Percentiles rank a stretch among this genome's conserved stretches.
phyloP scores from a whole-genome alignment of 2,329 filamentous ascomycete species.

The Colletotrichum orchidophilum region DNA sequence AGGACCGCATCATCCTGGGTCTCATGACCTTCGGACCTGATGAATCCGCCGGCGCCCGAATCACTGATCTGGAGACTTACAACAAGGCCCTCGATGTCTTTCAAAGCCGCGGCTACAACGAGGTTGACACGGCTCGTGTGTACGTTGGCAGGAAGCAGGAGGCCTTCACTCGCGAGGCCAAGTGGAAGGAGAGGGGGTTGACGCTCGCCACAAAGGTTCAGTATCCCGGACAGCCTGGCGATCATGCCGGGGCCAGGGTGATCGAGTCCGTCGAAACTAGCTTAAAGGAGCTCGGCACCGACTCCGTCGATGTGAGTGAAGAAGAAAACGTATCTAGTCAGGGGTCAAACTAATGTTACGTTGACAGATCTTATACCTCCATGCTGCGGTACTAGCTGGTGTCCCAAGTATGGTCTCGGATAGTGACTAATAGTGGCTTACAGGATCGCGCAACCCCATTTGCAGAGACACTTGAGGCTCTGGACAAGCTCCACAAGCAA shows the following conservation, averaged over 20 bases:
- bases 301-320: conserved; percentile 72
- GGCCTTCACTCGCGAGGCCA: conserved; percentile 77
- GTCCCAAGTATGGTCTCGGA: not conserved
- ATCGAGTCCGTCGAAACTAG: conserved; percentile 72
- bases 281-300: conserved; percentile 75
- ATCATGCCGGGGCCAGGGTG: conserved; percentile 72
- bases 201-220: conserved; percentile 79
- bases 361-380: conserved; percentile 74
- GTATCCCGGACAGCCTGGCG: conserved; percentile 69
- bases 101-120: conserved; percentile 81
- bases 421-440: not conserved
- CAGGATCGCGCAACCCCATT: conserved; percentile 74
- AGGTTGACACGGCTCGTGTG: conserved; percentile 83
- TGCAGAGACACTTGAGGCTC: conserved; percentile 78
- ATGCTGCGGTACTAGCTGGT: conserved; percentile 62
- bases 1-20: conserved; percentile 80
- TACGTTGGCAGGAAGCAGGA: conserved; percentile 82
- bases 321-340: not conserved
- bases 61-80: conserved; percentile 74
- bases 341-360: not conserved
- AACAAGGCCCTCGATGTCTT: conserved; percentile 78
- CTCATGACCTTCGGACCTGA: conserved; percentile 86
- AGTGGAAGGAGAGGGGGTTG: conserved; percentile 82
- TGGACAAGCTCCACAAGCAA: conserved; percentile 84
- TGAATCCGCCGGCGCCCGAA: conserved; percentile 69